Base-by-base conservation (phyloP, 495 filamentous ascomycete genomes). In the Aspergillus ostianus region DNA sequence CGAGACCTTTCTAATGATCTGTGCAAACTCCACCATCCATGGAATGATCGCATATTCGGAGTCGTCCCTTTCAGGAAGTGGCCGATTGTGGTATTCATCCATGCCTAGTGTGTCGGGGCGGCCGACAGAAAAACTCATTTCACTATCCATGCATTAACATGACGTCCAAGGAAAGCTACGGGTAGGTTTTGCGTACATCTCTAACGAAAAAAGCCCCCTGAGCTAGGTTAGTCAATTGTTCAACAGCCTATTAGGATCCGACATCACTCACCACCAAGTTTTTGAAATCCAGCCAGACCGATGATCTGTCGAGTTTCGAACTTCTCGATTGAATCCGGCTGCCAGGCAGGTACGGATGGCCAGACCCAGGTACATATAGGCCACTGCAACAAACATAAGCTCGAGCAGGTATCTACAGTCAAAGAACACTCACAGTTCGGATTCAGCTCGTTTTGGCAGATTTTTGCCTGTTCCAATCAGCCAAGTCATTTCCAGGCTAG, bases 361-460 rank as follows among this genome's bases (percentile, higher is more conserved):
- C 9, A 73, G 64, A 1, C 75, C 75, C 21, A 77, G 67, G 57
- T 77, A 77, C 73, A 77, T 77, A 51, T 76, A 77, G n/a, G 75
- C 73, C 69, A 77, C 75, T 77, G 26, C 18, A 52, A 56, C 47
- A 41, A 59, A 62, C 19, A 68, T 21, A 17, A 5, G 26, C 18
- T 8, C 46, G 1, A 44, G 18, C 3, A 12, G 6, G 6, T 4
- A n/a, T 13, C 47, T 0, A 30, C 27, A 6, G 1, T 0, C 30
- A 27, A 17, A 13, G n/a, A 1, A 26, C 7, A 67, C 69, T 55
- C 52, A 77, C 75, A 54, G 55, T 77, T 74, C 1, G 75, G 75
- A 46, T 74, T 75, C 3, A 77, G 68, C 57, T 77, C 75, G 51
- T 77, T 77, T 51, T 77, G 75, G 27, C 75, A 77, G 17, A 77